Conservation (phyloP, 2,329 filamentous ascomycete genomes). For the Fusarium mangiferae region DNA sequence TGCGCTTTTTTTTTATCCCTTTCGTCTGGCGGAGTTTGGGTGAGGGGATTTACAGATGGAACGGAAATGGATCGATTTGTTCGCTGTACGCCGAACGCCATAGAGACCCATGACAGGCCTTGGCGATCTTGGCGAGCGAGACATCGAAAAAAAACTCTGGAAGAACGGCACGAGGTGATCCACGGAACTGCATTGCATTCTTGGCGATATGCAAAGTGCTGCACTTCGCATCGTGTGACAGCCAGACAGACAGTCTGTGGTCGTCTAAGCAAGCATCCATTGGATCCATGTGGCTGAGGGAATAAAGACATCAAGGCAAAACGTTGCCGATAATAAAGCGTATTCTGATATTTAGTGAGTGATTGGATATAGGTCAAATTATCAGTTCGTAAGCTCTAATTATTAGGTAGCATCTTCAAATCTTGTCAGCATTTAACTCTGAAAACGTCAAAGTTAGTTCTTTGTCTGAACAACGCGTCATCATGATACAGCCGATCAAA, state of each 20-base stretch:
- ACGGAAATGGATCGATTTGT: constrained; percentile 4
- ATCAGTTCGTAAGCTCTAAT: not conserved
- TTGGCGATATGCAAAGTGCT: constrained; percentile 10
- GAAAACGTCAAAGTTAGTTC: not conserved
- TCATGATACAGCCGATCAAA: not conserved
- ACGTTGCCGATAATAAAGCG: not conserved
- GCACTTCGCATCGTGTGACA: not conserved
- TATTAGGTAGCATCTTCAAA: not conserved
- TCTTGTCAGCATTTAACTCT: constrained; percentile 4
- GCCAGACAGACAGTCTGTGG: not conserved
- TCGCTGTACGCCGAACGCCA: not conserved
- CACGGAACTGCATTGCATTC: constrained; percentile 12
- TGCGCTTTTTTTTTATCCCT: not conserved
- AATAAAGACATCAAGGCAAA: not conserved
- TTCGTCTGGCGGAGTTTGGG: not conserved
- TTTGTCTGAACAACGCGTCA: constrained; percentile 8
- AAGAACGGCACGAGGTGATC: constrained; percentile 25
- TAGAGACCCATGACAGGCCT: constrained; percentile 2
- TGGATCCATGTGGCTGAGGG: not conserved
- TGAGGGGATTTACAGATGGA: not conserved
- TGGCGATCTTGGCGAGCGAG: constrained; percentile 8
- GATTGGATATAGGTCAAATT: not conserved
- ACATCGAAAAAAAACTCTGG: not conserved
- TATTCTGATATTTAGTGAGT: not conserved
- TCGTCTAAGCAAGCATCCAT: not conserved